phyloP scores from a whole-genome alignment of 2,329 filamentous ascomycete species.

The Neopestalotiopsis rosae region DNA sequence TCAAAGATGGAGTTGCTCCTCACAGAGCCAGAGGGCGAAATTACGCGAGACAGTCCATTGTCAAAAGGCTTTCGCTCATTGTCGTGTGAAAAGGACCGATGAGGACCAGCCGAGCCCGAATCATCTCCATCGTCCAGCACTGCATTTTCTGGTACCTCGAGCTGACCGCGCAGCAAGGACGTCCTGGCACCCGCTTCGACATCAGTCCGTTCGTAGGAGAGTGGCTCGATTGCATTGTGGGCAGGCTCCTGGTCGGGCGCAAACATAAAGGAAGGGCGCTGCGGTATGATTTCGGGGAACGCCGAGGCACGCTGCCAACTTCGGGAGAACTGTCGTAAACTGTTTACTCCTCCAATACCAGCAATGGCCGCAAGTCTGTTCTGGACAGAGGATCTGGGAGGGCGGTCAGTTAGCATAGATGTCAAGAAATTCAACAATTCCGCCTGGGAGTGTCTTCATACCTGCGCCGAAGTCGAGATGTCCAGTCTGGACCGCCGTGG shows the following conservation, averaged over 20 bases:
- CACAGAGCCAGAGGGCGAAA: slow-evolving; percentile 36
- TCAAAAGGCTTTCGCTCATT: slow-evolving; percentile 54
- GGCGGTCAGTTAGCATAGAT: slow-evolving; percentile 19
- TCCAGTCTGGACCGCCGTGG: slow-evolving; percentile 38
- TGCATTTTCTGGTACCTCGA: slow-evolving; percentile 44
- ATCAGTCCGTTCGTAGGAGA: slow-evolving; percentile 48
- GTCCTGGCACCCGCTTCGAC: slow-evolving; percentile 43
- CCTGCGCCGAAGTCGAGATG: slow-evolving; percentile 41
- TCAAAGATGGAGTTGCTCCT: slow-evolving; percentile 59
- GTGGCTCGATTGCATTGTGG: slow-evolving; percentile 37
- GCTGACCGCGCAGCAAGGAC: slow-evolving; percentile 58
- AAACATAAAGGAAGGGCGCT: slow-evolving; percentile 75
- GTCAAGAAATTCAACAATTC: slow-evolving; percentile 12
- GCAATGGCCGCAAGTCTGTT: slow-evolving; percentile 61
- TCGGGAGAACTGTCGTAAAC: slow-evolving; percentile 89
- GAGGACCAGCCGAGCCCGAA: slow-evolving; percentile 26
- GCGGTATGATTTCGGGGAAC: slow-evolving; percentile 86
- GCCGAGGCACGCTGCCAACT: slow-evolving; percentile 91
- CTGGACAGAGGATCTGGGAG: slow-evolving; percentile 62
- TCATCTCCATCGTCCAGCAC: slow-evolving; percentile 34
- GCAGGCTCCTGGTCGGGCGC: slow-evolving; percentile 59
- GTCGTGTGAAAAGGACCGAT: slow-evolving; percentile 21
- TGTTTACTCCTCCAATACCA: slow-evolving; percentile 89
- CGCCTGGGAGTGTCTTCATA: slow-evolving; percentile 27
- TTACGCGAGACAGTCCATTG: slow-evolving; percentile 42